Evolutionary conservation across 2,329 filamentous ascomycete species (phyloP).

Genomic region (Alternaria conjuncta): DNA sequence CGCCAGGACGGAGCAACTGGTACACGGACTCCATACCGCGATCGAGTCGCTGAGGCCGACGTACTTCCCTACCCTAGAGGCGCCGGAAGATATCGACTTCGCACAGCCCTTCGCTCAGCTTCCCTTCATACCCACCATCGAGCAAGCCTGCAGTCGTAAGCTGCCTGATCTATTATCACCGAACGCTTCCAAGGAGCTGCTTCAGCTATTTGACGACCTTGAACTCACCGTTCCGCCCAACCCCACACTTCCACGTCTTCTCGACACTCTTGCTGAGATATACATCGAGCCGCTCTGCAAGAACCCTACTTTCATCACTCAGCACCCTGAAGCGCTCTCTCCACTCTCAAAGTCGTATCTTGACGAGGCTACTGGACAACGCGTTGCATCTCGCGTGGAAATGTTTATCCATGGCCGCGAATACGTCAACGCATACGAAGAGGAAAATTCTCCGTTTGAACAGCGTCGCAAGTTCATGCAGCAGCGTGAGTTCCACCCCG

Average conservation of each 20-base stretch:
- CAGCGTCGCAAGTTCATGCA: slow-evolving; percentile 82
- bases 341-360: slow-evolving; percentile 87
- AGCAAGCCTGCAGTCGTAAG: slow-evolving; percentile 67
- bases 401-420: slow-evolving; percentile 82
- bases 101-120: slow-evolving; percentile 66
- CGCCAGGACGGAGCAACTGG: slow-evolving; percentile 73
- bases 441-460: slow-evolving; percentile 90
- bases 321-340: slow-evolving; percentile 90
- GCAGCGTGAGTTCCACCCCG: slow-evolving; percentile 54
- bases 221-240: slow-evolving; percentile 58
- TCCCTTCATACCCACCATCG: slow-evolving; percentile 82
- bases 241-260: slow-evolving; percentile 70
- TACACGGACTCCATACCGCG: slow-evolving; percentile 53
- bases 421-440: slow-evolving; percentile 96
- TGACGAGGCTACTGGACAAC: slow-evolving; percentile 70
- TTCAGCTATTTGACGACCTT: slow-evolving; percentile 60
- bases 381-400: slow-evolving; percentile 81
- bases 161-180: slow-evolving; percentile 63
- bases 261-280: slow-evolving; percentile 77
- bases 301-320: slow-evolving; percentile 80
- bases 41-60: slow-evolving; percentile 54
- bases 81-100: slow-evolving; percentile 63
- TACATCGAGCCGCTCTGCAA: slow-evolving; percentile 81
- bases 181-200: slow-evolving; percentile 65
- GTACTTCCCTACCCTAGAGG: slow-evolving; percentile 38